Base-by-base conservation (phyloP, 805 yeast genomes). In the Wickerhamomyces bisporus region DNA sequence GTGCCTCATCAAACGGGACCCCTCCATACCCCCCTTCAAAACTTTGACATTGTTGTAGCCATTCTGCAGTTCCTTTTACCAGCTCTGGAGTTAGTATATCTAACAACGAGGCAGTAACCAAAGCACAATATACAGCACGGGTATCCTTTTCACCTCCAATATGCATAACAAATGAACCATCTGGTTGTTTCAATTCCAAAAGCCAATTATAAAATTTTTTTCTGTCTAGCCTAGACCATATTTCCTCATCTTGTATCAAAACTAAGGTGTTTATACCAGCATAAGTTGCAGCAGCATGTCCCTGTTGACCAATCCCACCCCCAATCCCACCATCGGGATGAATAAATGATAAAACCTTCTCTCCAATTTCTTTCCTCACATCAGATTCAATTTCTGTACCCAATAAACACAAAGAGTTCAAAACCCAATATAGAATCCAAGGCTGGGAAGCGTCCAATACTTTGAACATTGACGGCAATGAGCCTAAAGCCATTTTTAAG, bases 11-110 rank as follows among this genome's bases (percentile, higher is more conserved):
- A 15, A 57, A 58, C 0, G 95, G 93, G 16, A 70, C 68, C 2
- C 95, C 96, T 1, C 89, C 87, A 62, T 91, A 85, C 0, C 98
- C 98, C 18, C 99, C 98, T 62, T 94, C 98, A 55, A 73, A 89
- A 0, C 91, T 85, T 60, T 93, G 98, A 50, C 96, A 87, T 11
- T 56, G 47, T 0, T 61, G 49, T 12, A 93, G 48, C 80, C 88
- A 91, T 12, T 71, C 73, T 3, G 66, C 64, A 0, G 78, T 70
- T 5, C 74, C 75, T 13, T 61, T 63, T 0, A 62, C 45, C 8
- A 93, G 61, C 43, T 81, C 84, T 0, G 73, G 75, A 1, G 87
- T 79, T 20, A 77, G 31, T 0, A 89, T 68, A 41, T 75, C 69
- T 24, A 89, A 68, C 40, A 88, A 51, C 0, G 82, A 68, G 0